Percentiles rank a stretch among this genome's conserved stretches.
These are phyloP conservation scores for Rasamsonia emersonii DNA, from an alignment of 2,329 filamentous ascomycete species.

Conservation along the genomic window DNA sequence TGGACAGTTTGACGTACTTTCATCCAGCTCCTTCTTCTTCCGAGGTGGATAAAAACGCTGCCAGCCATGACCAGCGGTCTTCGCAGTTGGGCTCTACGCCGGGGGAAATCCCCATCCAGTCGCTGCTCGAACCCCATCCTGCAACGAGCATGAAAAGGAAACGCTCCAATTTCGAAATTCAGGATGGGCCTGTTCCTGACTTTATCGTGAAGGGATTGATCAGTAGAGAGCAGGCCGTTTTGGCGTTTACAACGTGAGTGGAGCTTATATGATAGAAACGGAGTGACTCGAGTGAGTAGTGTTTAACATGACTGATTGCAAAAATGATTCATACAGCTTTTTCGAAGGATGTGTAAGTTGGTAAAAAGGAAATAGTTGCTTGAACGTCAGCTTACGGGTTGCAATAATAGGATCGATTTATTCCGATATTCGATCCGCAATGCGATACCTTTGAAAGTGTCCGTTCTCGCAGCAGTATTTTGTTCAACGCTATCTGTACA, in stretches of 20 bases:
- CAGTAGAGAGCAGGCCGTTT: constrained; percentile 22
- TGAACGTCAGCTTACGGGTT: background rate
- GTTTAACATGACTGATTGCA: too few relatives aligned
- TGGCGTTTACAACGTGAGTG: constrained; percentile 27
- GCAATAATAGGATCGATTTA: constrained; percentile 36
- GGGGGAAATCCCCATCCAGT: constrained; percentile 5
- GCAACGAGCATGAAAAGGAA: constrained; percentile 16
- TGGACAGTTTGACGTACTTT: too few relatives aligned
- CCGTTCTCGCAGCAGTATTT: constrained; percentile 38
- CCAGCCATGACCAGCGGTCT: background rate
- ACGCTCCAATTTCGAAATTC: constrained; percentile 25
- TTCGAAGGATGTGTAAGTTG: constrained; percentile 29
- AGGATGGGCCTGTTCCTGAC: constrained; percentile 23
- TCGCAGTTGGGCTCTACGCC: constrained; percentile 1
- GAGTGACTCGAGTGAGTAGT: too few relatives aligned
- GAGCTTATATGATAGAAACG: too few relatives aligned
- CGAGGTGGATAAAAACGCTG: too few relatives aligned
- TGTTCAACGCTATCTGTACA: constrained; percentile 45
- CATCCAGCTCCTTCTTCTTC: too few relatives aligned
- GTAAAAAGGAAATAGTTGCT: too few relatives aligned
- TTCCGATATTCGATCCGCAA: constrained; percentile 40
- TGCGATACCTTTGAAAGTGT: constrained; percentile 41
- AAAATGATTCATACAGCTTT: constrained; percentile 23
- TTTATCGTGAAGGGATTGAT: constrained; percentile 28
- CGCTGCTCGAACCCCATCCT: constrained; percentile 4